Evolutionary conservation across 75 land plant genomes (phyloP).

Genomic region (Cryptomeria japonica): DNA sequence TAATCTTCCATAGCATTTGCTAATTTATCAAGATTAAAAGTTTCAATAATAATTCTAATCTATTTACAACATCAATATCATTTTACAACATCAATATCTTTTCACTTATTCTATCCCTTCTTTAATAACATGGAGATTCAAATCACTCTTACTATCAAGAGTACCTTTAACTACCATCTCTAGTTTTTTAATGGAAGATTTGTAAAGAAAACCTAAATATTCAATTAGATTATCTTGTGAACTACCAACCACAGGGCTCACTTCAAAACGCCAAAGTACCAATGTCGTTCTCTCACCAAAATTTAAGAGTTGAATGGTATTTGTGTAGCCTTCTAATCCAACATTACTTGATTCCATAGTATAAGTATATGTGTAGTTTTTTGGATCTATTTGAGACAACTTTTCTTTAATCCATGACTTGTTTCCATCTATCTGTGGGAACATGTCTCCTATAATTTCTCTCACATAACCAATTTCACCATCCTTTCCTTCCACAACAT

Average conservation of each 20-base stretch:
- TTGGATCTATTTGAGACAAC: constrained; percentile 35
- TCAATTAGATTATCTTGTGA: constrained; percentile 29
- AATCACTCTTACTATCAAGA: neutral
- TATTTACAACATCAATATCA: neutral
- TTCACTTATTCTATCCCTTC: neutral
- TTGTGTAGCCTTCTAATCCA: constrained; percentile 35
- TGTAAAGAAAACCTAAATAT: constrained; percentile 38
- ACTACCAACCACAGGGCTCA: constrained; percentile 22
- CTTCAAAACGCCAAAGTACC: constrained; percentile 36
- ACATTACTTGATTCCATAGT: constrained; percentile 44
- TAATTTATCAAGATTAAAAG: too few relatives aligned
- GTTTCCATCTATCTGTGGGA: constrained; percentile 38
- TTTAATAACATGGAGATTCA: neutral
- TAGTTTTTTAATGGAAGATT: constrained; percentile 45
- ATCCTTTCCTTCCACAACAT: constrained; percentile 26
- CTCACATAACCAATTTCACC: constrained; percentile 38
- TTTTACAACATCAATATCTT: neutral
- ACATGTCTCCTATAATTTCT: constrained; percentile 41
- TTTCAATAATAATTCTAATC: neutral
- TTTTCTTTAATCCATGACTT: constrained; percentile 51
- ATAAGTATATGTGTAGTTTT: constrained; percentile 24
- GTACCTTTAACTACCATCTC: constrained; percentile 17
- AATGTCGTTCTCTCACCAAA: constrained; percentile 32
- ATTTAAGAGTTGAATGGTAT: constrained; percentile 28
- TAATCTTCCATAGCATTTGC: too few relatives aligned